Conservation (phyloP, 192 early-diverging fungal genomes). For the Helicostylum pulchrum region DNA sequence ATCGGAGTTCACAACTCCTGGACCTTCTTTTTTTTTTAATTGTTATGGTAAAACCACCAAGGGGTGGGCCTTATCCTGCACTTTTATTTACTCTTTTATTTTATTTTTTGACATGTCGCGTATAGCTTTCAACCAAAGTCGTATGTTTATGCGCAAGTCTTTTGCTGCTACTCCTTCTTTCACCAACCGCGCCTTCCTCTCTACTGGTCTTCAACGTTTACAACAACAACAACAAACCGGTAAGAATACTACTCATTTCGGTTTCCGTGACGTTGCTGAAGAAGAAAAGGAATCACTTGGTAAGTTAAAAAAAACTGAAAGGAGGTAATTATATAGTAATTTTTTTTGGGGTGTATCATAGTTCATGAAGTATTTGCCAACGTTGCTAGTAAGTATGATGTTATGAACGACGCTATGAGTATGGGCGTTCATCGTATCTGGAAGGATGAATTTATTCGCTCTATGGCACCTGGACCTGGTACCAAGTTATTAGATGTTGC, state of each 20-base stretch:
- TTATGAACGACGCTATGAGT: constrained; percentile 98
- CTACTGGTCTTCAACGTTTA: constrained; percentile 2
- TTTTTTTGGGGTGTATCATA: constrained; percentile 27
- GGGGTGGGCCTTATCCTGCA: too few relatives aligned
- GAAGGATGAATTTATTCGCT: constrained; percentile 92
- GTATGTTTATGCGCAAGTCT: neutral
- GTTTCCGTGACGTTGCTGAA: constrained; percentile 84
- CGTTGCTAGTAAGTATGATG: constrained; percentile 94
- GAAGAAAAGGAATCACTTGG: constrained; percentile 84
- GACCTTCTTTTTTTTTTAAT: too few relatives aligned
- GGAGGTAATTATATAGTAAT: neutral
- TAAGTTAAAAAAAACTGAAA: constrained; percentile 26
- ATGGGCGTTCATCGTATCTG: constrained; percentile 91
- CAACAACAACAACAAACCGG: neutral
- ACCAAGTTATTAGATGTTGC: constrained; percentile 94
- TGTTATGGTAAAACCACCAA: too few relatives aligned
- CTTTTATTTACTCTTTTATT: neutral
- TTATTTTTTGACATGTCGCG: constrained; percentile 19
- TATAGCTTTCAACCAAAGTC: constrained; percentile 7
- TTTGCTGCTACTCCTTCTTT: neutral
- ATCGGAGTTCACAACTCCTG: too few relatives aligned
- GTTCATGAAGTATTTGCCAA: constrained; percentile 90
- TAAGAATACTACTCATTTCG: constrained; percentile 79
- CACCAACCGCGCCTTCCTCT: neutral
- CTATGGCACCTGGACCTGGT: constrained; percentile 73